Evolutionary conservation across 2,329 filamentous ascomycete species (phyloP), one percentile per base, ranked within the genome.

Genomic region (Apiospora phragmitis): DNA sequence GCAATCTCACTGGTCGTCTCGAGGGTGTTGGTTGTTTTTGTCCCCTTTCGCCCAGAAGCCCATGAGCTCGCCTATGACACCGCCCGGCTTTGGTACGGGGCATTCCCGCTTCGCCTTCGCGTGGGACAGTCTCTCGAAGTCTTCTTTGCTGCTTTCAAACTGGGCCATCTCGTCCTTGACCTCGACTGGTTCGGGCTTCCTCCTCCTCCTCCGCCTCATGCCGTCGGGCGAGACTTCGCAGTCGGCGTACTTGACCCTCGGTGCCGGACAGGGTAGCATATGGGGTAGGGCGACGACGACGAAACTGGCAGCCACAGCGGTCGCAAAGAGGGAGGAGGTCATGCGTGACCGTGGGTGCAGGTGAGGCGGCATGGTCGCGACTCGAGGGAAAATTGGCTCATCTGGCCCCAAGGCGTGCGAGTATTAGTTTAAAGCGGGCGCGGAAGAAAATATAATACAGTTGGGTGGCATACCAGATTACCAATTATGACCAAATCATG

Each of bases 281-380:
- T 99, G 96, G 29, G 96, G 96, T 62, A 97, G 86, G 41, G 90
- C 94, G 69, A 99, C 96, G 73, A 99, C 95, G 73, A 97, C 88
- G 81, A 99, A 97, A 76, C 93, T 96, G 42, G 94, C 91, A 73
- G 93, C 87, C 69, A 98, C 89, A 1, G 95, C 98, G n/a, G 93
- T 94, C 68, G 94, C 94, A 85, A 99, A 99, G 72, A 99, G 91
- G 65, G 94, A 96, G 70, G 93, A 95, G 76, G 96, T 99, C 85
- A 94, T 93, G 77, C 94, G 92, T 75, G 95, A 98, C 81, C 95
- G 92, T 43, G 96, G 96, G 82, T 99, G 96, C 55, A 99, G 91
- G 83, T 95, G 92, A 72, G 94, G 93, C 77, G 94, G 91, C 93
- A 96, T 96, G 62, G 71, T 65, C 49, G 49, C 42, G 65, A 55